phyloP scores from a whole-genome alignment of 208 protist genomes.

The Histomonas meleagridis region DNA sequence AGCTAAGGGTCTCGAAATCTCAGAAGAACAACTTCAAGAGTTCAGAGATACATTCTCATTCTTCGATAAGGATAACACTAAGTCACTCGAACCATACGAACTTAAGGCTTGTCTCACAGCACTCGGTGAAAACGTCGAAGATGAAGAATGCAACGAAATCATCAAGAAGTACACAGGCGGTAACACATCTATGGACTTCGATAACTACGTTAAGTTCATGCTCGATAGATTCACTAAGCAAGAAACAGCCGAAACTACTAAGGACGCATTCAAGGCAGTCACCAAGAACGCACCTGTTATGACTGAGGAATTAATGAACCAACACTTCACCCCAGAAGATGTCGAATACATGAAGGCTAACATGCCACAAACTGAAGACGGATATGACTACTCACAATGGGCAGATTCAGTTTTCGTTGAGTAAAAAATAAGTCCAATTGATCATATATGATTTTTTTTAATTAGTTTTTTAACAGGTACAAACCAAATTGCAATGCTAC shows the following conservation, averaged over 20 bases:
- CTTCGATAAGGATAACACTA: not conserved
- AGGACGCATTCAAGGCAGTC: not conserved
- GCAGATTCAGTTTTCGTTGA: not conserved
- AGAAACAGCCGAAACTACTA: conserved; percentile 22
- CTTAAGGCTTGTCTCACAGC: conserved; percentile 8
- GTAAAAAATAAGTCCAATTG: no score
- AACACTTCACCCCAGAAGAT: conserved; percentile 1
- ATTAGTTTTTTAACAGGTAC: no score
- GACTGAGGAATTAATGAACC: not conserved
- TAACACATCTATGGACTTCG: not conserved
- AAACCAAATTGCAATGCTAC: no score
- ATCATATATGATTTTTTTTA: no score
- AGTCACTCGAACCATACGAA: not conserved
- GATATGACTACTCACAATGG: not conserved
- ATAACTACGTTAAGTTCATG: conserved; percentile 6
- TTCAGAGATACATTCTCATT: not conserved
- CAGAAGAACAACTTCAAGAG: conserved; percentile 8
- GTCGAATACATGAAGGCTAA: not conserved
- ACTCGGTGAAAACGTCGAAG: not conserved
- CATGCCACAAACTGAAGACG: not conserved
- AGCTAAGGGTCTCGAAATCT: conserved; percentile 30
- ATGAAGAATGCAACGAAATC: not conserved
- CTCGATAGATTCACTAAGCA: not conserved
- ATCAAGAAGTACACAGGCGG: not conserved
- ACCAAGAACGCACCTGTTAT: not conserved